These are phyloP conservation scores for Gymnopilus dilepis DNA, from an alignment of 768 basidiomycete species.

Conservation along the genomic window DNA sequence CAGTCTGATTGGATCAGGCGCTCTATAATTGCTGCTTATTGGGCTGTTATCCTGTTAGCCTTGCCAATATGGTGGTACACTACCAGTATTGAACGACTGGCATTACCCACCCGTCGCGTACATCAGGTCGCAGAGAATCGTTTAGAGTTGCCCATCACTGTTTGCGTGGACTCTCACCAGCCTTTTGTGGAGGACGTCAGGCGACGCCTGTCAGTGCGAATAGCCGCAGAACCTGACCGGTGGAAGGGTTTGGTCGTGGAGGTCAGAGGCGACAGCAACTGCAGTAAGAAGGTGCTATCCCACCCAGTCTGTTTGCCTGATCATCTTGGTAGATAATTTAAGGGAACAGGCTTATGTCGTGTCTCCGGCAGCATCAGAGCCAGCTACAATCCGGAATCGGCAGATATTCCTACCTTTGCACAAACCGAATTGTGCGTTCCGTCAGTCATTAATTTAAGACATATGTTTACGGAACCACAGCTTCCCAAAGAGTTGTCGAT, in stretches of 20 bases:
- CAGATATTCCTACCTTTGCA: slow-evolving; percentile 36
- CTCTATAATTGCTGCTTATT: slow-evolving; percentile 76
- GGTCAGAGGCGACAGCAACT: slow-evolving; percentile 29
- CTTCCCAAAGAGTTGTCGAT: slow-evolving; percentile 32
- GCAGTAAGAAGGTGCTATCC: slow-evolving; percentile 38
- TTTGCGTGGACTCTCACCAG: slow-evolving; percentile 39
- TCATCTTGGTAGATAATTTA: slow-evolving; percentile 2
- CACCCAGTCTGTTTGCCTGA: not conserved
- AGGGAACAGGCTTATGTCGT: slow-evolving; percentile 18
- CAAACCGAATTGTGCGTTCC: slow-evolving; percentile 25
- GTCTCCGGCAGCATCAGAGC: not conserved
- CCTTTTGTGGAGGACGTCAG: slow-evolving; percentile 17
- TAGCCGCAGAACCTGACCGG: slow-evolving; percentile 24
- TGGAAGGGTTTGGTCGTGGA: slow-evolving; percentile 51
- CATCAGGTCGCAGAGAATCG: slow-evolving; percentile 50
- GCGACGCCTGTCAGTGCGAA: slow-evolving; percentile 7
- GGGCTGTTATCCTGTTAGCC: slow-evolving; percentile 75
- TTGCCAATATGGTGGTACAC: slow-evolving; percentile 94
- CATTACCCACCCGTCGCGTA: slow-evolving; percentile 70
- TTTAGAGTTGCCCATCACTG: slow-evolving; percentile 51
- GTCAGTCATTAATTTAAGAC: not conserved
- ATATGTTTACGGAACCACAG: slow-evolving; percentile 1
- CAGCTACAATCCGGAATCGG: slow-evolving; percentile 29
- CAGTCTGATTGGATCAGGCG: slow-evolving; percentile 57
- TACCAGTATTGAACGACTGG: slow-evolving; percentile 86